Percentiles rank a stretch among this genome's conserved stretches.
Conservation (phyloP, 495 filamentous ascomycete species). For the Annulohypoxylon maeteangense region DNA sequence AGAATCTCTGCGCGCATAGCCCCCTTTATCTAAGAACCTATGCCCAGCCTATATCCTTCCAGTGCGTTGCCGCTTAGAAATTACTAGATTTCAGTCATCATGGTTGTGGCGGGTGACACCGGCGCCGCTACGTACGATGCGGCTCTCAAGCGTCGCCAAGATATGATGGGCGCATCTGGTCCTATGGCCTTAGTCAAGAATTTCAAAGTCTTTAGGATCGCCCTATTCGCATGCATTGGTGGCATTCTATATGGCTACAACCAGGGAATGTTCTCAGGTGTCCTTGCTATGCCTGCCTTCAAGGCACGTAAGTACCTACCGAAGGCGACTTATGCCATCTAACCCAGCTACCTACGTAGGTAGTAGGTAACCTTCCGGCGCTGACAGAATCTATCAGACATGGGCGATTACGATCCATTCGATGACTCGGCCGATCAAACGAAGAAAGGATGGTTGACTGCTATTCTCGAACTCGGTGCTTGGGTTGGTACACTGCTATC, state of each 20-base stretch:
- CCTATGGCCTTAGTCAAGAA: slow-evolving; percentile 74
- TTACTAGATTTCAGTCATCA: slow-evolving; percentile 22
- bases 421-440: slow-evolving; percentile 64
- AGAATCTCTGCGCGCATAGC: not conserved
- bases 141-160: slow-evolving; percentile 71
- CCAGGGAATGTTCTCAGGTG: slow-evolving; percentile 82
- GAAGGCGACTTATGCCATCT: not conserved
- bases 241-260: slow-evolving; percentile 75
- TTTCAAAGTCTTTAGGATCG: slow-evolving; percentile 75
- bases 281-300: slow-evolving; percentile 71
- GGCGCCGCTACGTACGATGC: slow-evolving; percentile 66
- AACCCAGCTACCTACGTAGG: not conserved
- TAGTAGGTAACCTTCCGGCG: slow-evolving; percentile 15
- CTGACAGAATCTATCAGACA: slow-evolving; percentile 60
- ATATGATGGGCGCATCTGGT: slow-evolving; percentile 71
- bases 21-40: not conserved
- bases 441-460: slow-evolving; percentile 80
- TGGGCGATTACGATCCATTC: slow-evolving; percentile 68
- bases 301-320: slow-evolving; percentile 52
- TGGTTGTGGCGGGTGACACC: slow-evolving; percentile 51
- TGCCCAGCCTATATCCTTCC: not conserved
- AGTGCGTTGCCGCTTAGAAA: not conserved
- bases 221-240: slow-evolving; percentile 81
- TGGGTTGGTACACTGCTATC: slow-evolving; percentile 82
- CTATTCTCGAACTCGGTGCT: slow-evolving; percentile 84